Conservation (phyloP, 2,329 filamentous ascomycete species). For the Chaetomium sp. region DNA sequence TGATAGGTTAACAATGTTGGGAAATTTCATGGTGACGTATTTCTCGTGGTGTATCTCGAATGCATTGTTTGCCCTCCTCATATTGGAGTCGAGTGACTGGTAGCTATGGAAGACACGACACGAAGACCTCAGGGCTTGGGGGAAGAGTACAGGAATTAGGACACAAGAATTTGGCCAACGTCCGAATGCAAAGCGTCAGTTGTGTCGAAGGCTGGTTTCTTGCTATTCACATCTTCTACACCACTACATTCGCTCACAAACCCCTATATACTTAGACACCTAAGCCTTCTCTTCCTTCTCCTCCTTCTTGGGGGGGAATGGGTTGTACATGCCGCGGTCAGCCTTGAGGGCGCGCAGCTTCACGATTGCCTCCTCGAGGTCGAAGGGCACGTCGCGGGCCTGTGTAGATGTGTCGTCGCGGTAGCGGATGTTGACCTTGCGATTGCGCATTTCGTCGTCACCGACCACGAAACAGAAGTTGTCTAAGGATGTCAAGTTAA, state of each 20-base stretch:
- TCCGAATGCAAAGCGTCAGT: neutral
- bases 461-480: conserved; percentile 46
- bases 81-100: too few relatives aligned
- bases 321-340: conserved; percentile 37
- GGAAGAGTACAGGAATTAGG: too few relatives aligned
- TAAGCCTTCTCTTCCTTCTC: conserved; percentile 18
- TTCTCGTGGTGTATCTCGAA: too few relatives aligned
- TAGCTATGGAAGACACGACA: too few relatives aligned
- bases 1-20: neutral
- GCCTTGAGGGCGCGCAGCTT: conserved; percentile 48
- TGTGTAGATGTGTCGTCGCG: conserved; percentile 57
- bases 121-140: too few relatives aligned
- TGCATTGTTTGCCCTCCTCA: too few relatives aligned
- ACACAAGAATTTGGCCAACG: too few relatives aligned
- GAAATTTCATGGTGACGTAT: too few relatives aligned
- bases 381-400: conserved; percentile 53
- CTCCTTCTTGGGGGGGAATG: conserved; percentile 28
- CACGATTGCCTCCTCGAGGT: conserved; percentile 49
- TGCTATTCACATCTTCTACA: neutral
- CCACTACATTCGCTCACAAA: too few relatives aligned
- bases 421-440: conserved; percentile 58
- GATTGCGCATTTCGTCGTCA: conserved; percentile 53
- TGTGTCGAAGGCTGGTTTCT: neutral
- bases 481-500: conserved; percentile 11
- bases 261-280: neutral